These are phyloP conservation scores for Pascua guehoae DNA, from an alignment of 1,284 basidiomycete species.

Conservation along the genomic window DNA sequence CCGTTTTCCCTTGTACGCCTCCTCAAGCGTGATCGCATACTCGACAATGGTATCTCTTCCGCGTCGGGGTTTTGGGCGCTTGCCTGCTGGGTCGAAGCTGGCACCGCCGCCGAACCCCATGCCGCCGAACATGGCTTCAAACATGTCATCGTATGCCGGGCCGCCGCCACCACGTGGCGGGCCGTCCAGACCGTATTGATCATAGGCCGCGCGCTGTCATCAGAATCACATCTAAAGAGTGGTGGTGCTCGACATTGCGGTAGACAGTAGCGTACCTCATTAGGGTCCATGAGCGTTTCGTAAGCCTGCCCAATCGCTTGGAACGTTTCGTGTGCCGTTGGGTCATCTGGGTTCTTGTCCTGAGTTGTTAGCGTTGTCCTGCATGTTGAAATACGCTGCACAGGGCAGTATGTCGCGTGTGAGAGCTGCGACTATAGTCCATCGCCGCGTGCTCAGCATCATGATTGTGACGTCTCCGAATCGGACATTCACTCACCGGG, in stretches of 20 bases:
- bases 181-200: slow-evolving; percentile 68
- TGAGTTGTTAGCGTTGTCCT: slow-evolving; percentile 20
- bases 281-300: slow-evolving; percentile 74
- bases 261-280: slow-evolving; percentile 44
- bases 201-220: slow-evolving; percentile 67
- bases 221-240: not conserved
- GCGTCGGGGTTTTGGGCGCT: slow-evolving; percentile 51
- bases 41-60: slow-evolving; percentile 69
- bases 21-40: slow-evolving; percentile 84
- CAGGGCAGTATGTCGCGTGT: not conserved
- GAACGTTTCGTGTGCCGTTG: slow-evolving; percentile 67
- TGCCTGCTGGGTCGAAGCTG: slow-evolving; percentile 22
- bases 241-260: not conserved
- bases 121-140: slow-evolving; percentile 69
- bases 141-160: slow-evolving; percentile 58
- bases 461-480: not conserved
- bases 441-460: not conserved
- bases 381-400: not conserved
- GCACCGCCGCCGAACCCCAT: slow-evolving; percentile 44
- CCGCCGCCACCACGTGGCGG: slow-evolving; percentile 52
- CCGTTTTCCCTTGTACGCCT: slow-evolving; percentile 85
- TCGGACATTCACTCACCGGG: slow-evolving; percentile 60
- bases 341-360: slow-evolving; percentile 48
- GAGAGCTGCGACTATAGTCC: not conserved
- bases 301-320: slow-evolving; percentile 89